phyloP scores from a whole-genome alignment of 2,329 filamentous ascomycete species.

The Purpureocillium takamizusanense region DNA sequence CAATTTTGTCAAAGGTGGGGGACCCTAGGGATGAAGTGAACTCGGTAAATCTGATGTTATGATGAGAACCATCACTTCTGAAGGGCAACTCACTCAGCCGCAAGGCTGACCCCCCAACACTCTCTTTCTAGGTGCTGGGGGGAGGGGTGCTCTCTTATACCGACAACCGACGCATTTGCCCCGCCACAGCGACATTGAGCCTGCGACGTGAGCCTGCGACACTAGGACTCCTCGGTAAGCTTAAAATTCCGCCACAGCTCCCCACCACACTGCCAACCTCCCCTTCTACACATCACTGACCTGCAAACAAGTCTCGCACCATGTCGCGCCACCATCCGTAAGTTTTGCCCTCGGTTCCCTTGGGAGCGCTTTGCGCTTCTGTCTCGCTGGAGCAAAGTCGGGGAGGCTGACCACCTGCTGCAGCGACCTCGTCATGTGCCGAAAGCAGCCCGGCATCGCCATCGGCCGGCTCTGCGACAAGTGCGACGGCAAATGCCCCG shows the following conservation, averaged over 20 bases:
- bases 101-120: too few relatives aligned
- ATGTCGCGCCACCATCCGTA: conserved; percentile 95
- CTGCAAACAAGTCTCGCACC: conserved; percentile 15
- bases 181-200: conserved; percentile 9
- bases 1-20: too few relatives aligned
- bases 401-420: conserved; percentile 15
- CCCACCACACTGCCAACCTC: background rate
- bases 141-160: conserved; percentile 4
- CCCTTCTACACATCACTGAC: background rate
- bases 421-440: conserved; percentile 98
- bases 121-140: too few relatives aligned
- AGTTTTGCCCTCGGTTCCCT: conserved; percentile 32
- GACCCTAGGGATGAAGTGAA: too few relatives aligned
- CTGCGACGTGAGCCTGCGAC: conserved; percentile 13
- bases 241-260: too few relatives aligned
- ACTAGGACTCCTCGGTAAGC: background rate
- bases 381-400: too few relatives aligned
- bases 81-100: too few relatives aligned
- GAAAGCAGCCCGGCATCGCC: conserved; percentile 93
- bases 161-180: background rate
- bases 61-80: too few relatives aligned
- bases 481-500: conserved; percentile 98
- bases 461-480: conserved; percentile 99
- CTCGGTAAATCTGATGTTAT: too few relatives aligned
- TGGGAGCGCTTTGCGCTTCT: too few relatives aligned